These are phyloP conservation scores for Coniella lustricola DNA, from an alignment of 2,329 filamentous ascomycete species.

Conservation along the genomic window DNA sequence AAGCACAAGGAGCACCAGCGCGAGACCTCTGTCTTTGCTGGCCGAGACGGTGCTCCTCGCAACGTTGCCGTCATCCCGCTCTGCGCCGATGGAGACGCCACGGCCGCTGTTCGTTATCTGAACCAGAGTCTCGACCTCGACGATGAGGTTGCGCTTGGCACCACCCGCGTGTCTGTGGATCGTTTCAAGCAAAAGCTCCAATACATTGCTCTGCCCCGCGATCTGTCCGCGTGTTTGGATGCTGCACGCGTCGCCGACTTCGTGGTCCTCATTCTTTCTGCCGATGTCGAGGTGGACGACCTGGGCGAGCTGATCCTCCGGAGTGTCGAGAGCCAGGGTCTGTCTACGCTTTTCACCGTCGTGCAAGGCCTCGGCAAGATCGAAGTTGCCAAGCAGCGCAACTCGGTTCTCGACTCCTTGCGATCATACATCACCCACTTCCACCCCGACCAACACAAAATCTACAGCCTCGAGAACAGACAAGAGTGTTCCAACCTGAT, in stretches of 20 bases:
- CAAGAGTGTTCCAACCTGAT: slow-evolving; percentile 90
- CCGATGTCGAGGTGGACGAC: slow-evolving; percentile 75
- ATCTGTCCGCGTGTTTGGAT: slow-evolving; percentile 73
- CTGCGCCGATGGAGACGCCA: slow-evolving; percentile 62
- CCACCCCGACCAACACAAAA: slow-evolving; percentile 84
- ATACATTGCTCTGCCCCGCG: slow-evolving; percentile 68
- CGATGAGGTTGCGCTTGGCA: slow-evolving; percentile 51
- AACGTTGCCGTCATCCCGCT: slow-evolving; percentile 85
- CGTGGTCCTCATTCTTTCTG: slow-evolving; percentile 77
- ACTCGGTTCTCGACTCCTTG: slow-evolving; percentile 71
- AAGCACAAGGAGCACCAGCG: slow-evolving; percentile 80
- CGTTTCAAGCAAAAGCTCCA: slow-evolving; percentile 93
- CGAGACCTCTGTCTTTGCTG: slow-evolving; percentile 75
- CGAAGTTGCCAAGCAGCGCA: slow-evolving; percentile 70
- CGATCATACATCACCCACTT: slow-evolving; percentile 93
- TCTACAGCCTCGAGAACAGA: slow-evolving; percentile 79
- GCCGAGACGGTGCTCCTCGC: slow-evolving; percentile 77
- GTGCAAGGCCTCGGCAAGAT: slow-evolving; percentile 74
- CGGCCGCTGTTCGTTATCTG: slow-evolving; percentile 60
- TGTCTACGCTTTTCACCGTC: slow-evolving; percentile 84
- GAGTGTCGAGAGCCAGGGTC: slow-evolving; percentile 85
- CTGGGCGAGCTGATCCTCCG: slow-evolving; percentile 79
- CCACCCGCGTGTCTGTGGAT: slow-evolving; percentile 65
- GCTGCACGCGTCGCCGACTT: slow-evolving; percentile 86
- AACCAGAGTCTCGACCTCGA: slow-evolving; percentile 77